These are phyloP conservation scores for Protea cynaroides DNA, from an alignment of 164 flowering plant species.

Conservation along the genomic window DNA sequence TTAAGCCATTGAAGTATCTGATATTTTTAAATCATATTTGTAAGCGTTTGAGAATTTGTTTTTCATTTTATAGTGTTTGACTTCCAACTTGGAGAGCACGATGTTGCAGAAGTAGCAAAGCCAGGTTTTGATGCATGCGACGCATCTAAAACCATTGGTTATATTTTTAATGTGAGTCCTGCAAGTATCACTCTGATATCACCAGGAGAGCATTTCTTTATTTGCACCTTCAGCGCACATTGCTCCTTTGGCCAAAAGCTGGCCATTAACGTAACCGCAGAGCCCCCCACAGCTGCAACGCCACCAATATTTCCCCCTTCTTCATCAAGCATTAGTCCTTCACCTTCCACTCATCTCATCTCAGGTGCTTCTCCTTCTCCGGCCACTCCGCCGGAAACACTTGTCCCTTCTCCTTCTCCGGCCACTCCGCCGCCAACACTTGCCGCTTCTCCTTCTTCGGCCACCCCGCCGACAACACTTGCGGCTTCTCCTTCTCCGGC, in stretches of 20 bases:
- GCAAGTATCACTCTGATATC: slow-evolving; percentile 30
- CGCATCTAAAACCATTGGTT: slow-evolving; percentile 15
- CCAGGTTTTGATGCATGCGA: slow-evolving; percentile 37
- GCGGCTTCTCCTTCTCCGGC: no score
- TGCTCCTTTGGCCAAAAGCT: slow-evolving; percentile 37
- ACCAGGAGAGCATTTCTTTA: slow-evolving; percentile 38
- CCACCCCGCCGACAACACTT: no score
- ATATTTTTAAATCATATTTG: no score
- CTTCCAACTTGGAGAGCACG: slow-evolving; percentile 26
- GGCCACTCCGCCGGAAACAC: no score
- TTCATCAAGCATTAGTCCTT: no score
- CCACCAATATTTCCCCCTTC: background rate
- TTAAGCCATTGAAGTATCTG: no score
- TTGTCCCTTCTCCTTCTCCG: no score
- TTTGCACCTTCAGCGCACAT: slow-evolving; percentile 33
- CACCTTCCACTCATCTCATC: no score
- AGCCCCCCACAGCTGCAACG: background rate
- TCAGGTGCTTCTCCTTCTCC: no score
- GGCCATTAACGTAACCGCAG: slow-evolving; percentile 16
- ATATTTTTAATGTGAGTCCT: slow-evolving; percentile 22
- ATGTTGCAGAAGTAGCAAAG: slow-evolving; percentile 33
- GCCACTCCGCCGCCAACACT: no score
- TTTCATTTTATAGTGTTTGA: slow-evolving; percentile 31
- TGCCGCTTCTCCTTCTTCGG: no score
- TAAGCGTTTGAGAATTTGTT: no score